phyloP scores from a whole-genome alignment of 257 asterid species.

The Nicotiana otophora region DNA sequence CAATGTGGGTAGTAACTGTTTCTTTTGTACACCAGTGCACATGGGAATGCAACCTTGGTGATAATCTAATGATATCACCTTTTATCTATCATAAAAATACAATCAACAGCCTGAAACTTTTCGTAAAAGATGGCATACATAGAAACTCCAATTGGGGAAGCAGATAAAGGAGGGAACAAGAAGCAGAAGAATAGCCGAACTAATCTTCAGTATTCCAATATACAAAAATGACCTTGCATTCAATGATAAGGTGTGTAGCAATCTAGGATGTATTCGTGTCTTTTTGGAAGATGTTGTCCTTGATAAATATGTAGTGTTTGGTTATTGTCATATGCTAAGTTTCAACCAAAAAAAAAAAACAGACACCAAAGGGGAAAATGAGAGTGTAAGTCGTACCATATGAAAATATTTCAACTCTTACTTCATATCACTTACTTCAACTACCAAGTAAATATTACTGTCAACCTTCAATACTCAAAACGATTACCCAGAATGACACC shows the following conservation, averaged over 20 bases:
- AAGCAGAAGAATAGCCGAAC: background rate
- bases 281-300: background rate
- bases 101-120: background rate
- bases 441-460: background rate
- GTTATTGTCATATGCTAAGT: background rate
- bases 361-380: background rate
- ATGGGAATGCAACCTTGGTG: background rate
- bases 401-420: background rate
- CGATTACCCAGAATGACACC: background rate
- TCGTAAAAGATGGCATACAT: background rate
- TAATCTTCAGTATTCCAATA: background rate
- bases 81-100: background rate
- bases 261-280: background rate
- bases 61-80: background rate
- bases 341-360: background rate
- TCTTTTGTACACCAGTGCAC: background rate
- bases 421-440: background rate
- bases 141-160: background rate
- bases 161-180: background rate
- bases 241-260: background rate
- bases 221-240: background rate
- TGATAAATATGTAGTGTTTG: background rate
- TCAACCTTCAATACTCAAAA: background rate
- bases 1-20: background rate
- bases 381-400: background rate